Percentiles rank a stretch among this genome's conserved stretches.
phyloP scores from a whole-genome alignment of 331 rosid genomes.

The Malus hybrid region DNA sequence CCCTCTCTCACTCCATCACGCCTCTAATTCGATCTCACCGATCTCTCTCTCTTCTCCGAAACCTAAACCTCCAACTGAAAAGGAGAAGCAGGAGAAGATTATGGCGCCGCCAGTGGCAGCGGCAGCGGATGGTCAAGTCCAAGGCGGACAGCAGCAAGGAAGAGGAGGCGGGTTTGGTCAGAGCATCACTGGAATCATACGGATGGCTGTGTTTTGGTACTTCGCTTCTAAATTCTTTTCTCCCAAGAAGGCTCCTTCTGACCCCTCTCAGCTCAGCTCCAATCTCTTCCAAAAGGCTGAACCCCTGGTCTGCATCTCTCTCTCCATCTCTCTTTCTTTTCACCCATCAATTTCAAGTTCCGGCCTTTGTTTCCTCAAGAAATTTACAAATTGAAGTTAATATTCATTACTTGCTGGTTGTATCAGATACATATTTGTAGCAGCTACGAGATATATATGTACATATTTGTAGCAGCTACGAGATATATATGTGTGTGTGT shows the following conservation, averaged over 20 bases:
- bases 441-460: too few relatives aligned
- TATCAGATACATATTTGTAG: not conserved
- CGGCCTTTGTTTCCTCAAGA: not conserved
- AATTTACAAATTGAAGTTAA: not conserved
- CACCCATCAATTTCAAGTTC: not conserved
- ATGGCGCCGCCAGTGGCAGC: conserved; percentile 68
- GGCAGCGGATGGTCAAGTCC: conserved; percentile 31
- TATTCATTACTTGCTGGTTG: not conserved
- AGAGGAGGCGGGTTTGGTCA: conserved; percentile 52
- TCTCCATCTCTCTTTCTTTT: not conserved
- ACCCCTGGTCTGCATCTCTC: conserved; percentile 43
- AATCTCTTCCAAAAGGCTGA: conserved; percentile 71
- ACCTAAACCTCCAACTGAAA: not conserved
- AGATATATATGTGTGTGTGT: too few relatives aligned
- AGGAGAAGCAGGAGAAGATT: not conserved
- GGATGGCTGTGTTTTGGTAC: conserved; percentile 95
- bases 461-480: too few relatives aligned
- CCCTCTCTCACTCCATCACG: not conserved
- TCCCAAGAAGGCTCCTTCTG: conserved; percentile 57
- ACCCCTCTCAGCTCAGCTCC: conserved; percentile 55
- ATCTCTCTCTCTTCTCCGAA: not conserved
- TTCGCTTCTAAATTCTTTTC: conserved; percentile 94
- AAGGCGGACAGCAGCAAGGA: conserved; percentile 26
- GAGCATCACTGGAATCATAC: conserved; percentile 63
- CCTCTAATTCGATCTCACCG: not conserved